These are phyloP conservation scores for Nemania abortiva DNA, from an alignment of 2,329 filamentous ascomycete species.

Conservation along the genomic window DNA sequence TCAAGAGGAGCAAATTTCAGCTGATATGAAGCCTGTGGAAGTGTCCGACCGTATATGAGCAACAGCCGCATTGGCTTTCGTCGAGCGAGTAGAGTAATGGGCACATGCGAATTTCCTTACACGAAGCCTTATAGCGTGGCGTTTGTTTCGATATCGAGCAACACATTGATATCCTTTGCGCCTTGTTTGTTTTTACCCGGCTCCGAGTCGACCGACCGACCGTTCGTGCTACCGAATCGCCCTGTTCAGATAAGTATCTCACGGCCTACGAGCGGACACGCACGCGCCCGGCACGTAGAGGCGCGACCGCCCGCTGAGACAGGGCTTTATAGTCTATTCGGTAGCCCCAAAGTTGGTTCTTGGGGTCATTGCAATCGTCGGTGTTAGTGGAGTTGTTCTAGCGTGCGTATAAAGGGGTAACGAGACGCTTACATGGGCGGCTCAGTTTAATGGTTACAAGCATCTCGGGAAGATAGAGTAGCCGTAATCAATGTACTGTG, in stretches of 20 bases:
- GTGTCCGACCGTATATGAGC: slow-evolving; percentile 38
- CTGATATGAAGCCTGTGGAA: slow-evolving; percentile 40
- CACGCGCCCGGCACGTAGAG: background rate
- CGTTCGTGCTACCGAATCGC: background rate
- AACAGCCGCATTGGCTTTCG: background rate
- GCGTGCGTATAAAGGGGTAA: background rate
- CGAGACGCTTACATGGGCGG: background rate
- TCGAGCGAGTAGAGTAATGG: slow-evolving; percentile 14
- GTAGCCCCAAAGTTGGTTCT: background rate
- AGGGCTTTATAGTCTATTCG: background rate
- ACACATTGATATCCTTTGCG: slow-evolving; percentile 22
- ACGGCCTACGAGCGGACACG: background rate
- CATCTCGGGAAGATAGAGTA: slow-evolving; percentile 30
- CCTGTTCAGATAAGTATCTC: no score
- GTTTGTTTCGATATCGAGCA: slow-evolving; percentile 34
- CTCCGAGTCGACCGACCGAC: slow-evolving; percentile 8
- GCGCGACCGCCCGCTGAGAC: no score
- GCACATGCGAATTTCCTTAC: slow-evolving; percentile 10
- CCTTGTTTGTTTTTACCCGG: slow-evolving; percentile 1
- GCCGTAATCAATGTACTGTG: slow-evolving; percentile 24
- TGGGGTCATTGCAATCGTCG: background rate
- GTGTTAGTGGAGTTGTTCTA: background rate
- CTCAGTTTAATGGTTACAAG: slow-evolving; percentile 1
- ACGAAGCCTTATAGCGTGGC: slow-evolving; percentile 31
- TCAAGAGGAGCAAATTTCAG: slow-evolving; percentile 37